These are phyloP conservation scores for Rubia yunnanensis DNA, from an alignment of 257 asterid species.

Conservation along the genomic window DNA sequence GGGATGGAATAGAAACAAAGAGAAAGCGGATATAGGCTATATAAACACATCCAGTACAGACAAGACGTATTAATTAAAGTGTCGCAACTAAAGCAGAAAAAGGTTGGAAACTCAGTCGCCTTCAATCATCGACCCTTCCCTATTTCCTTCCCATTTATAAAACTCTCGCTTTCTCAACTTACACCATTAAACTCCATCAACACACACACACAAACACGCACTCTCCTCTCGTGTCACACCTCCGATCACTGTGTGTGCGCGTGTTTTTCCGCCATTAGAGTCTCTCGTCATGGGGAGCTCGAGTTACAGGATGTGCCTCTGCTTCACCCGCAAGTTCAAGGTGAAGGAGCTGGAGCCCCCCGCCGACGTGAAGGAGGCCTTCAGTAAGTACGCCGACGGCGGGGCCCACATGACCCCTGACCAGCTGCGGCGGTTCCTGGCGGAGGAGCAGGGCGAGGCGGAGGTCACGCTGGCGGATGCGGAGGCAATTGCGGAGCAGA, in stretches of 20 bases:
- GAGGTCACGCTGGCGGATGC: conserved; percentile 23
- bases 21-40: not conserved
- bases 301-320: conserved; percentile 21
- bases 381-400: conserved; percentile 41
- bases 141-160: not conserved
- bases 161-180: not conserved
- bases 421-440: conserved; percentile 30
- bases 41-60: not conserved
- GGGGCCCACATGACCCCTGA: conserved; percentile 45
- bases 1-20: not conserved
- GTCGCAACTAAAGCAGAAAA: not conserved
- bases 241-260: not conserved
- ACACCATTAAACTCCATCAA: too few relatives aligned
- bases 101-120: not conserved
- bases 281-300: conserved; percentile 20
- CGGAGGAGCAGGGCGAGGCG: conserved; percentile 25
- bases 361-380: conserved; percentile 23
- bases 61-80: not conserved
- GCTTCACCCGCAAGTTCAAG: conserved; percentile 25
- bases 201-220: not conserved
- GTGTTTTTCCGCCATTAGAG: not conserved
- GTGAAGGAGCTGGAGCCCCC: conserved; percentile 24
- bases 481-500: conserved; percentile 37
- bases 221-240: not conserved
- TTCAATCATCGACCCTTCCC: not conserved